phyloP scores from a whole-genome alignment of 23 red algal genomes.

The Gracilaria caudata region DNA sequence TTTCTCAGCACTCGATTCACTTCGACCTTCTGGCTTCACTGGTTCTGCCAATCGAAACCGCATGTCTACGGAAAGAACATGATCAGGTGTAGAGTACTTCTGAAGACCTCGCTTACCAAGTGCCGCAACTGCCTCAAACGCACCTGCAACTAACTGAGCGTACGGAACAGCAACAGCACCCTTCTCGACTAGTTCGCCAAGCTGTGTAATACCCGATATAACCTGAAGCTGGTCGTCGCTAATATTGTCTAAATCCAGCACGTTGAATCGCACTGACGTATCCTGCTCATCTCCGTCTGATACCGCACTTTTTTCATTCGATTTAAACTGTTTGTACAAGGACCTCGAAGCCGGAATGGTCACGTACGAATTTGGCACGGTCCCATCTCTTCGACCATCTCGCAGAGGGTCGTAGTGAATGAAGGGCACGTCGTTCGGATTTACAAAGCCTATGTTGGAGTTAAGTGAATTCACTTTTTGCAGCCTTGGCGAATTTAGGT shows the following conservation, averaged over 20 bases:
- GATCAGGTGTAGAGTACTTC: constrained; percentile 18
- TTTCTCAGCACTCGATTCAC: background rate
- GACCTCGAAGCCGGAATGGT: constrained; percentile 25
- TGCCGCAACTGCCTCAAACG: constrained; percentile 11
- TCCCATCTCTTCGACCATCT: background rate
- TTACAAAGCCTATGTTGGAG: background rate
- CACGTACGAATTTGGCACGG: constrained; percentile 17
- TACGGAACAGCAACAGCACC: constrained; percentile 23
- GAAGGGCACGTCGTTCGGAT: constrained; percentile 7
- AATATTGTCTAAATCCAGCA: constrained; percentile 21
- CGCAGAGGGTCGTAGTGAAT: constrained; percentile 28
- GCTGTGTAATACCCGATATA: constrained; percentile 21
- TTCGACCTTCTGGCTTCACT: background rate
- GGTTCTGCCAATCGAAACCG: background rate
- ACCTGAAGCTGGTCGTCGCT: constrained; percentile 15
- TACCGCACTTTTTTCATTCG: background rate
- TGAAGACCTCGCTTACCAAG: constrained; percentile 29
- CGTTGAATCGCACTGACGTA: constrained; percentile 10
- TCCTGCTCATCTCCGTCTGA: background rate
- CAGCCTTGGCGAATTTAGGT: background rate
- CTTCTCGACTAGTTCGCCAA: constrained; percentile 16
- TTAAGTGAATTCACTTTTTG: constrained; percentile 1
- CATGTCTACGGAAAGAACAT: constrained; percentile 26
- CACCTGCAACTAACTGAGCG: constrained; percentile 1
- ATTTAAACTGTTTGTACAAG: constrained; percentile 18